Conservation (phyloP, 495 filamentous ascomycete genomes). For the Hyaloscypha bicolor region DNA sequence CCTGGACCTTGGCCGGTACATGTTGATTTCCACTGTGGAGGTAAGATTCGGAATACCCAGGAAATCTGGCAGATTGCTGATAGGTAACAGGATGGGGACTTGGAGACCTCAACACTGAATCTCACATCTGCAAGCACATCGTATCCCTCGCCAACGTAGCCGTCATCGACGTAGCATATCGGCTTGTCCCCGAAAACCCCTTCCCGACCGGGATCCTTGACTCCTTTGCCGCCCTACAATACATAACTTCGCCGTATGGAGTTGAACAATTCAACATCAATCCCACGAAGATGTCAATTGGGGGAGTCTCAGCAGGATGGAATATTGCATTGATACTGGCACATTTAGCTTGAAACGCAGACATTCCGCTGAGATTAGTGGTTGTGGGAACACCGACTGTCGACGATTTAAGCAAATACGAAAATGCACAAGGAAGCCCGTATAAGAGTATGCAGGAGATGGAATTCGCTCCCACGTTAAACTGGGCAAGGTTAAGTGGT, state of each 20-base stretch:
- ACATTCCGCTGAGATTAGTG: slow-evolving; percentile 27
- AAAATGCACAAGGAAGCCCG: background rate
- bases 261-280: slow-evolving; percentile 11
- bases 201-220: slow-evolving; percentile 13
- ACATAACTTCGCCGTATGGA: slow-evolving; percentile 2
- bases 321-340: slow-evolving; percentile 47
- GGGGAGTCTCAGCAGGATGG: slow-evolving; percentile 50
- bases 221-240: slow-evolving; percentile 15
- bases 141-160: slow-evolving; percentile 6
- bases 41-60: background rate
- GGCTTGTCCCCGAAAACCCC: slow-evolving; percentile 8
- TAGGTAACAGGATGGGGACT: slow-evolving; percentile 5
- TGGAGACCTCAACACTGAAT: slow-evolving; percentile 14
- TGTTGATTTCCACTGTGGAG: slow-evolving; percentile 17
- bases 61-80: background rate
- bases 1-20: slow-evolving; percentile 20
- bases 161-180: slow-evolving; percentile 16
- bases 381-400: slow-evolving; percentile 11
- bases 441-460: slow-evolving; percentile 16
- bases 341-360: slow-evolving; percentile 42
- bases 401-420: slow-evolving; percentile 13
- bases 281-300: slow-evolving; percentile 32
- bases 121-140: slow-evolving; percentile 15
- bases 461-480: slow-evolving; percentile 17
- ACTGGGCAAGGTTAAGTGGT: slow-evolving; percentile 14